Base-by-base conservation (phyloP, 2,329 filamentous ascomycete genomes). In the Teratosphaeria zuluensis region DNA sequence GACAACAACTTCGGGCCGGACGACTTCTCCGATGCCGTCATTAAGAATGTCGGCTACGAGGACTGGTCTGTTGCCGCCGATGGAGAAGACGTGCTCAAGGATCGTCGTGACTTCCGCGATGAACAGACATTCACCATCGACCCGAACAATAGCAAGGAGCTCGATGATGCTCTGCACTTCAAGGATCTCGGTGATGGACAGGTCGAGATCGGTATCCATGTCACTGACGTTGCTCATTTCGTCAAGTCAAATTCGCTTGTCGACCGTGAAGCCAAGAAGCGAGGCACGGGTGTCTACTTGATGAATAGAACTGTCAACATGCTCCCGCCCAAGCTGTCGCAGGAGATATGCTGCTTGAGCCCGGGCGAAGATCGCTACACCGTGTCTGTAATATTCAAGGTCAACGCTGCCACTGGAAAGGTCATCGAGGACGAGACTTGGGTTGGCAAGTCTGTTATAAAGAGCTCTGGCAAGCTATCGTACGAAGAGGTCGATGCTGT, bases 1-100 rank as follows among this genome's bases (percentile, higher is more conserved):
- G 94, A 99, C 78, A 99, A 99, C 82, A 99, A 99, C 79, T 99
- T 99, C 71, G 89, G 89, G 14, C 92, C 92, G 0, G 94, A 99
- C 69, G 94, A 97, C 65, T 99, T 99, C 74, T 95, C 92, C 4
- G 94, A 99, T 69, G 92, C 94, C 58, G 94, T 99, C 54, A 78
- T 95, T 64, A 91, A 92, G 73, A 97, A 90, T 70, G 89, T 97
- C 63, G 90, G 90, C 46, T 87, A 91, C 65, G 90, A 95, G 64
- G 89, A 96, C 66, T 97, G 92, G 92, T 88, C 90, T 14, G 77
- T 96, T 56, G 82, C 84, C 46, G 89, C 87, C 69, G 92, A 99
- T 71, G 87, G 89, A 38, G 90, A 95, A 68, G 80, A 85, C 52
- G 80, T 81, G 53, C 72, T 96, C 46, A 80, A 85, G 57, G 80